These are phyloP conservation scores for Leucoagaricus sp. DNA, from an alignment of 1,284 basidiomycete species.

Conservation along the genomic window DNA sequence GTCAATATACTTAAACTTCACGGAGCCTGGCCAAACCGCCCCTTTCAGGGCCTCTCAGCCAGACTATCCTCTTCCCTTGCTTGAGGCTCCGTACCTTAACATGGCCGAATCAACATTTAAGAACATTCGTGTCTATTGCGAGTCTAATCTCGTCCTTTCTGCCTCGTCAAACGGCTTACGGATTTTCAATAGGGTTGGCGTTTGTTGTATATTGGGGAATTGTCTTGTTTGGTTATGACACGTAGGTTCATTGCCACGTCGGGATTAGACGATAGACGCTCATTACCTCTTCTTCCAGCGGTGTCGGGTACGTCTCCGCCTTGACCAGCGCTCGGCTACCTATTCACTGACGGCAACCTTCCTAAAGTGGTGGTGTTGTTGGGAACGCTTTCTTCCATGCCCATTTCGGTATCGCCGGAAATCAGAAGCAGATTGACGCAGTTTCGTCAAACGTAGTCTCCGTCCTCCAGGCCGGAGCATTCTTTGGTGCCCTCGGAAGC, in stretches of 20 bases:
- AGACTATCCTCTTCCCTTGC: not conserved
- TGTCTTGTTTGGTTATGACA: slow-evolving; percentile 78
- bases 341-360: slow-evolving; percentile 14
- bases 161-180: not conserved
- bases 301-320: slow-evolving; percentile 30
- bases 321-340: not conserved
- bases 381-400: slow-evolving; percentile 58
- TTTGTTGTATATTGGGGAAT: slow-evolving; percentile 79
- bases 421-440: slow-evolving; percentile 42
- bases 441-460: slow-evolving; percentile 63
- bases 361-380: slow-evolving; percentile 69
- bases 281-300: slow-evolving; percentile 23
- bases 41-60: not conserved
- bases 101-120: slow-evolving; percentile 6
- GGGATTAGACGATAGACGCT: not conserved
- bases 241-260: slow-evolving; percentile 40
- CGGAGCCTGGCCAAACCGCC: not conserved
- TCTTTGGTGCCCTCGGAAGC: slow-evolving; percentile 71
- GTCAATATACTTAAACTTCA: slow-evolving; percentile 7
- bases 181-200: slow-evolving; percentile 40
- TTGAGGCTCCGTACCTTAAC: not conserved
- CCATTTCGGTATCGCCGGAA: slow-evolving; percentile 52
- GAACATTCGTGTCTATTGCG: slow-evolving; percentile 15
- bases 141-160: not conserved
- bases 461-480: slow-evolving; percentile 78